These are phyloP conservation scores for Ceratopteris richardii DNA, from an alignment of 75 land plant genomes.

Conservation along the genomic window DNA sequence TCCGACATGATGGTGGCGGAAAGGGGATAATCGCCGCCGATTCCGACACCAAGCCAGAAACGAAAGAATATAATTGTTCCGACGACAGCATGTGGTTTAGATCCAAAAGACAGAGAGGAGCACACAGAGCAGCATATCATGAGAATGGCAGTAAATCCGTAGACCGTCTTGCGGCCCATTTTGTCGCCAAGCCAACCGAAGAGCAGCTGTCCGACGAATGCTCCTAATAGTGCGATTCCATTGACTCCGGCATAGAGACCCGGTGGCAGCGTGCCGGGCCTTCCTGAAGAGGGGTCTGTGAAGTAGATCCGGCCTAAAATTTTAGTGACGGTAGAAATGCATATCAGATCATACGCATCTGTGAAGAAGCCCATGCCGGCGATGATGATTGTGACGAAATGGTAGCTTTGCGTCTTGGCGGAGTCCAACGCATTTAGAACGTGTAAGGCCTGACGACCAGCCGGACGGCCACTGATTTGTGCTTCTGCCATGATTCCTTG, in stretches of 20 bases:
- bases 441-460: slow-evolving; percentile 11
- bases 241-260: slow-evolving; percentile 14
- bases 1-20: slow-evolving; percentile 25
- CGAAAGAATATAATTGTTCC: slow-evolving; percentile 29
- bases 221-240: slow-evolving; percentile 30
- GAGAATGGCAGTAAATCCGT: slow-evolving; percentile 14
- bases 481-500: too few species aligned
- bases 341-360: slow-evolving; percentile 45
- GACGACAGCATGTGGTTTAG: slow-evolving; percentile 15
- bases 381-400: slow-evolving; percentile 41
- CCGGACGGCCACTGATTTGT: too few species aligned
- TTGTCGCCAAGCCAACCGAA: slow-evolving; percentile 29
- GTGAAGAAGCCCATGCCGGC: slow-evolving; percentile 60
- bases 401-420: slow-evolving; percentile 69
- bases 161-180: slow-evolving; percentile 20
- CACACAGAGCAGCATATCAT: slow-evolving; percentile 10
- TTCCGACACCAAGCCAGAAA: slow-evolving; percentile 20
- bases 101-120: slow-evolving; percentile 30
- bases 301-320: slow-evolving; percentile 39
- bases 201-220: slow-evolving; percentile 22
- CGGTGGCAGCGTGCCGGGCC: slow-evolving; percentile 13
- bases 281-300: slow-evolving; percentile 17
- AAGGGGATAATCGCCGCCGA: slow-evolving; percentile 18
- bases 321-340: slow-evolving; percentile 34
- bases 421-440: slow-evolving; percentile 9